A percentile compares a stretch with the other conserved stretches of the same genome.
These are phyloP conservation scores for Fonsecaea nubica DNA, from an alignment of 2,329 filamentous ascomycete genomes.

Conservation along the genomic window DNA sequence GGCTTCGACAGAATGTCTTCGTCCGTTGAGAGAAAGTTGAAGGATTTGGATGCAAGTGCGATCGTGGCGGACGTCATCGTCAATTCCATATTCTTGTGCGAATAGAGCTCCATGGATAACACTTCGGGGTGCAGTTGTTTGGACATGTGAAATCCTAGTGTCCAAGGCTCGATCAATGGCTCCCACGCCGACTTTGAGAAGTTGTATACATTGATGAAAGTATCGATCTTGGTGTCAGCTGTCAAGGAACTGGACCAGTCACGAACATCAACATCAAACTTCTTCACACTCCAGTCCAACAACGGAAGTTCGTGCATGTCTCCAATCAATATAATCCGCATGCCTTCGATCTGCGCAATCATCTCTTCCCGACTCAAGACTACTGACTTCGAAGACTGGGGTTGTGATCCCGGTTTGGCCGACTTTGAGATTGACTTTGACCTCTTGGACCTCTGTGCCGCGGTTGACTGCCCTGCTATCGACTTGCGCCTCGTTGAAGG, in stretches of 20 bases:
- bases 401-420: slow-evolving; percentile 42
- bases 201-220: slow-evolving; percentile 97
- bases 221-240: slow-evolving; percentile 87
- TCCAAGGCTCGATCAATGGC: slow-evolving; percentile 93
- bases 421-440: slow-evolving; percentile 54
- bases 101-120: slow-evolving; percentile 82
- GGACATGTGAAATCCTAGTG: slow-evolving; percentile 86
- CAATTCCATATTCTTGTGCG: slow-evolving; percentile 87
- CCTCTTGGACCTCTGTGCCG: slow-evolving; percentile 53
- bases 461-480: slow-evolving; percentile 51
- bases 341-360: slow-evolving; percentile 82
- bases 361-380: slow-evolving; percentile 77
- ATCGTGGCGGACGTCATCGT: slow-evolving; percentile 94
- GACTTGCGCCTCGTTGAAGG: slow-evolving; percentile 58
- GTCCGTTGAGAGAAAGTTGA: slow-evolving; percentile 84
- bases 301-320: slow-evolving; percentile 95
- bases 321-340: slow-evolving; percentile 91
- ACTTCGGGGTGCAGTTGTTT: slow-evolving; percentile 77
- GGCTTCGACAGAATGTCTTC: slow-evolving; percentile 94
- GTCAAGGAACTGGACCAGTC: slow-evolving; percentile 91
- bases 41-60: slow-evolving; percentile 88
- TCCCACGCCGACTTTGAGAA: slow-evolving; percentile 99
- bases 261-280: slow-evolving; percentile 80
- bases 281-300: slow-evolving; percentile 89
- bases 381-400: slow-evolving; percentile 55